These are phyloP conservation scores for Balansia obtecta DNA, from an alignment of 2,329 filamentous ascomycete genomes.

Conservation along the genomic window DNA sequence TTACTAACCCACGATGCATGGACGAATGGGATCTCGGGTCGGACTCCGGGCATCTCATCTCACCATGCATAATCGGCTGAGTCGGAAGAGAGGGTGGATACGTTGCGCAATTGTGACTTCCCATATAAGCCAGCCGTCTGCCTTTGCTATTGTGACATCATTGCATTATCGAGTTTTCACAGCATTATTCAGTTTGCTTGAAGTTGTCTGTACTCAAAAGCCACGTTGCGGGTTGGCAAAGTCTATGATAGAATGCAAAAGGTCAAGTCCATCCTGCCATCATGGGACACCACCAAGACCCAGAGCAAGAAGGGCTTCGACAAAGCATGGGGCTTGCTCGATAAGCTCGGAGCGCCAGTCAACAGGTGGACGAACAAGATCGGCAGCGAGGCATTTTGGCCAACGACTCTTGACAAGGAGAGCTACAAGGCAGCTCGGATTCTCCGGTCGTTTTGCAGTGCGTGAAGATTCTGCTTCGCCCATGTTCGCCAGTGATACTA, in stretches of 20 bases:
- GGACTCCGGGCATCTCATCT: neutral
- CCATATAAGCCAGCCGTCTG: neutral
- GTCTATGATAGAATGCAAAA: conserved; percentile 21
- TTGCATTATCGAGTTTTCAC: neutral
- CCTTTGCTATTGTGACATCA: neutral
- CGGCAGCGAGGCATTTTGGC: conserved; percentile 74
- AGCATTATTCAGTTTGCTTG: neutral
- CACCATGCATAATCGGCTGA: neutral
- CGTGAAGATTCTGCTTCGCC: neutral
- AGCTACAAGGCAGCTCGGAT: conserved; percentile 82
- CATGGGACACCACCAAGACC: conserved; percentile 43
- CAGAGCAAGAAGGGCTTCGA: conserved; percentile 57
- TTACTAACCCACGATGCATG: neutral
- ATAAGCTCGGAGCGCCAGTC: conserved; percentile 53
- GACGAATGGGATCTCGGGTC: neutral
- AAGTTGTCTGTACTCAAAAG: neutral
- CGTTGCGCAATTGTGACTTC: neutral
- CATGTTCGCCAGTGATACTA: neutral
- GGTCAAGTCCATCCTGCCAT: conserved; percentile 20
- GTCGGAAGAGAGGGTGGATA: neutral
- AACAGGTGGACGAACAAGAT: conserved; percentile 72
- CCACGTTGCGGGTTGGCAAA: neutral
- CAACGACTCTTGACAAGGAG: conserved; percentile 74
- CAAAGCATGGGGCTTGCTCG: conserved; percentile 47
- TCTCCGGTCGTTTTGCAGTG: conserved; percentile 59